Percentiles rank a stretch among this genome's conserved stretches.
These are phyloP conservation scores for Talaromyces stipitatus DNA, from an alignment of 495 filamentous ascomycete species.

Conservation along the genomic window DNA sequence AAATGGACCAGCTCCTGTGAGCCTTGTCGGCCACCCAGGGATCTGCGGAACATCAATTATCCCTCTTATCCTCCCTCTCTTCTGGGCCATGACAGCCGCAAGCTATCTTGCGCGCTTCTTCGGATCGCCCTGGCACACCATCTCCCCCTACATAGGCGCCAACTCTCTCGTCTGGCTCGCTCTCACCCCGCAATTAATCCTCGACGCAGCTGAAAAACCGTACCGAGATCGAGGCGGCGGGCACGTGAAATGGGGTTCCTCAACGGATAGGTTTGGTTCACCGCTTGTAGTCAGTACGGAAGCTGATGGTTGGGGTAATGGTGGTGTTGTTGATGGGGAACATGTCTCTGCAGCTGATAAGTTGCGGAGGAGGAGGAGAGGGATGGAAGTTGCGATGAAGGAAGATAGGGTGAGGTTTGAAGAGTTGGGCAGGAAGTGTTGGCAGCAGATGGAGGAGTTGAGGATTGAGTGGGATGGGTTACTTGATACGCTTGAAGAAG, in stretches of 20 bases:
- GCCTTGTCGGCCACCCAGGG: slow-evolving; percentile 81
- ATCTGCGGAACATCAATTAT: slow-evolving; percentile 76
- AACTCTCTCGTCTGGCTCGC: slow-evolving; percentile 71
- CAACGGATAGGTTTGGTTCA: slow-evolving; percentile 48
- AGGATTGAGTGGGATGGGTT: slow-evolving; percentile 68
- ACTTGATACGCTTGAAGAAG: slow-evolving; percentile 26
- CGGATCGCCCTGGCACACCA: slow-evolving; percentile 80
- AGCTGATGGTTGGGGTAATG: slow-evolving; percentile 78
- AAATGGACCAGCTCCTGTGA: slow-evolving; percentile 35
- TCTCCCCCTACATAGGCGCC: slow-evolving; percentile 70
- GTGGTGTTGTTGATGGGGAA: slow-evolving; percentile 54
- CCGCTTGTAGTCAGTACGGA: slow-evolving; percentile 60
- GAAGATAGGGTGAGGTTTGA: slow-evolving; percentile 68
- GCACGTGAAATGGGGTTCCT: slow-evolving; percentile 75
- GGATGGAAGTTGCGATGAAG: slow-evolving; percentile 48
- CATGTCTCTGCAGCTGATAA: slow-evolving; percentile 38
- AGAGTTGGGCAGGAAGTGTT: slow-evolving; percentile 60
- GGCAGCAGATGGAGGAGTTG: slow-evolving; percentile 80
- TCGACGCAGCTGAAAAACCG: slow-evolving; percentile 53
- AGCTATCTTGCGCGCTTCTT: slow-evolving; percentile 71
- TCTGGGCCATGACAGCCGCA: slow-evolving; percentile 52
- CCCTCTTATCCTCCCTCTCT: slow-evolving; percentile 56
- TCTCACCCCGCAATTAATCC: slow-evolving; percentile 53
- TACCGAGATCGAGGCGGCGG: slow-evolving; percentile 39
- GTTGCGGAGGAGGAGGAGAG: slow-evolving; percentile 45